Conservation (phyloP, 805 yeast species). For the Yarrowia porcina region DNA sequence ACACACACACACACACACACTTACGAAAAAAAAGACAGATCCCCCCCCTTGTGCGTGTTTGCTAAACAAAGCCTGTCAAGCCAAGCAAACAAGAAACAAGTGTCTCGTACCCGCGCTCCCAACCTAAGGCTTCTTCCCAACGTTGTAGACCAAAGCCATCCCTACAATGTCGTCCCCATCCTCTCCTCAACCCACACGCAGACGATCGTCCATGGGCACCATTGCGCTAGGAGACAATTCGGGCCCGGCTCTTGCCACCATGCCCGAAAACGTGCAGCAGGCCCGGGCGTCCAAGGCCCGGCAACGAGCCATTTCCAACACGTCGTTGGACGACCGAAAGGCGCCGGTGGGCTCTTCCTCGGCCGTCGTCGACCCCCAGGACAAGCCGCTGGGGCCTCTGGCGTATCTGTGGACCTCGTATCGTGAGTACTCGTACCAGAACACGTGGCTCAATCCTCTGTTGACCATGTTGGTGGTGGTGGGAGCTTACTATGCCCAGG, state of each 20-base stretch:
- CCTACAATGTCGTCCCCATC: not conserved
- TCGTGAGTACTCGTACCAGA: constrained; percentile 54
- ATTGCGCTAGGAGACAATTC: constrained; percentile 71
- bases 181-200: not conserved
- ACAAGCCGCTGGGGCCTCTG: constrained; percentile 13
- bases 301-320: constrained; percentile 34
- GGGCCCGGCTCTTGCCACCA: constrained; percentile 65
- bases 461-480: constrained; percentile 46
- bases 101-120: too few relatives aligned
- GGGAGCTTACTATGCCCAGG: constrained; percentile 49
- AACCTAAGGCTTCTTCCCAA: not conserved
- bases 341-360: not conserved
- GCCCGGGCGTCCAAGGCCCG: constrained; percentile 43
- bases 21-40: too few relatives aligned
- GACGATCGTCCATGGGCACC: constrained; percentile 71
- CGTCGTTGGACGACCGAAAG: constrained; percentile 18
- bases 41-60: too few relatives aligned
- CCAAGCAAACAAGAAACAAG: too few relatives aligned
- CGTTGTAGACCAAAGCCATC: not conserved
- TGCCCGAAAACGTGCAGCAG: constrained; percentile 48
- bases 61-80: too few relatives aligned
- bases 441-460: constrained; percentile 71
- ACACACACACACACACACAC: too few relatives aligned
- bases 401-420: constrained; percentile 52
- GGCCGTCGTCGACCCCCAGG: not conserved